Conservation (phyloP, 73 alveolate species). For the Durusdinium trenchii region DNA sequence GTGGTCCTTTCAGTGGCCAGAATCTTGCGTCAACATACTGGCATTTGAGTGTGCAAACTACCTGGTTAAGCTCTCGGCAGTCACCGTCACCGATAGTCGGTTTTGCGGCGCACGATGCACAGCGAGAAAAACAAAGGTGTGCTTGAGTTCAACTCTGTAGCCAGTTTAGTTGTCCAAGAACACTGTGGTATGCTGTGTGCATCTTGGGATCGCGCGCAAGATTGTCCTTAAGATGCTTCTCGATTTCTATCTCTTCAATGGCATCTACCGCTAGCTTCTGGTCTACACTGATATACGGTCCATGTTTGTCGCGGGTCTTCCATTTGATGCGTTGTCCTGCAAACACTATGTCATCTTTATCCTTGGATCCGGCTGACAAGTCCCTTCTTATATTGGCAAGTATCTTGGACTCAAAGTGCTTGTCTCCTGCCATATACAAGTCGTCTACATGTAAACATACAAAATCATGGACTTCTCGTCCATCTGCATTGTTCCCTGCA, state of each 20-base stretch:
- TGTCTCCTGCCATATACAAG: neutral
- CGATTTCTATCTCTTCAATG: neutral
- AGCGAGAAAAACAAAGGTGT: neutral
- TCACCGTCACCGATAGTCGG: constrained; percentile 30
- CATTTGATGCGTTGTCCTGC: constrained; percentile 9
- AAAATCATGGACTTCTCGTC: neutral
- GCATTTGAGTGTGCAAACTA: neutral
- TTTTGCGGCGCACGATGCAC: neutral
- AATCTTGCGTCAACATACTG: neutral
- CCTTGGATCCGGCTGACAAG: neutral
- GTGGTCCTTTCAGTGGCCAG: constrained; percentile 9
- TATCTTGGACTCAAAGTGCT: neutral
- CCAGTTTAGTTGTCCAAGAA: constrained; percentile 40
- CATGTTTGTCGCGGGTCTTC: neutral
- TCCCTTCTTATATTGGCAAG: neutral
- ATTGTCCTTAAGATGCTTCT: neutral
- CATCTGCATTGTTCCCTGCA: neutral
- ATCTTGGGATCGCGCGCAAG: neutral
- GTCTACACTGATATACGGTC: neutral
- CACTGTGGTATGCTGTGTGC: constrained; percentile 8
- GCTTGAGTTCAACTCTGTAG: neutral
- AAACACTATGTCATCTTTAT: constrained; percentile 41
- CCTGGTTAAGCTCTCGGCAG: neutral
- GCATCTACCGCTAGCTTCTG: constrained; percentile 25
- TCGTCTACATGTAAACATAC: constrained; percentile 47